Evolutionary conservation across 1,139 yeast species (phyloP), one percentile per base, ranked within the genome.

Genomic region (Schizosaccharomyces versatilis): DNA sequence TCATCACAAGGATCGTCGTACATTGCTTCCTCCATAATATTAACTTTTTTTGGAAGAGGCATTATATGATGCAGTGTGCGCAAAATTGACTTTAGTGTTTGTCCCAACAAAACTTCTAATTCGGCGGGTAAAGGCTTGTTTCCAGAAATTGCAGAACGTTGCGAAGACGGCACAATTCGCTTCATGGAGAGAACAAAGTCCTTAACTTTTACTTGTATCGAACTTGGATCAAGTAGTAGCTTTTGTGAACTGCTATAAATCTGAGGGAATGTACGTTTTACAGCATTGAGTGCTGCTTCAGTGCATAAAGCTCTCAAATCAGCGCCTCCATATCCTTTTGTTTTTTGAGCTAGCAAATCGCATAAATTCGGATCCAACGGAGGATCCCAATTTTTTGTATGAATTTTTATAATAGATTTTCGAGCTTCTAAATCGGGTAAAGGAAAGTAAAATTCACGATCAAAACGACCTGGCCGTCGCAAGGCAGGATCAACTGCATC

Each of bases 321-420:
- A 2, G 99, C 97, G 69, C 99, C 99, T 44, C 98, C 98, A 64
- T 85, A 93, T 0, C 98, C 98, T 65, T 88, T 90, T 0, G 99
- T 88, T 57, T 85, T 70, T 12, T 73, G 73, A 0, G 97, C 93
- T 52, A 90, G 73, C 56, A 79, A 79, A 2, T 74, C 73, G 7
- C 84, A 64, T 61, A 90, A 83, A 7, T 67, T 69, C 0, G 72
- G 72, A 1, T 76, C 67, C 54, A 83, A 68, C 0, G 82, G 81
- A 1, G 94, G 94, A 5, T 73, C 73, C 99, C 99, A 90, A 64
- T 82, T 83, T 59, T 76, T 76, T 17, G 97, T 93, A 63, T 90
- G 96, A 60, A 90, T 90, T 55, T 75, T 68, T 55, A 90, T 68
- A 56, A 90, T 90, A 60, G 82, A 79, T 57, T 76, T 75, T 62